A percentile compares a stretch with the other conserved stretches of the same genome.
phyloP scores from a whole-genome alignment of 1,284 basidiomycete species.

The Trametes polyzona region DNA sequence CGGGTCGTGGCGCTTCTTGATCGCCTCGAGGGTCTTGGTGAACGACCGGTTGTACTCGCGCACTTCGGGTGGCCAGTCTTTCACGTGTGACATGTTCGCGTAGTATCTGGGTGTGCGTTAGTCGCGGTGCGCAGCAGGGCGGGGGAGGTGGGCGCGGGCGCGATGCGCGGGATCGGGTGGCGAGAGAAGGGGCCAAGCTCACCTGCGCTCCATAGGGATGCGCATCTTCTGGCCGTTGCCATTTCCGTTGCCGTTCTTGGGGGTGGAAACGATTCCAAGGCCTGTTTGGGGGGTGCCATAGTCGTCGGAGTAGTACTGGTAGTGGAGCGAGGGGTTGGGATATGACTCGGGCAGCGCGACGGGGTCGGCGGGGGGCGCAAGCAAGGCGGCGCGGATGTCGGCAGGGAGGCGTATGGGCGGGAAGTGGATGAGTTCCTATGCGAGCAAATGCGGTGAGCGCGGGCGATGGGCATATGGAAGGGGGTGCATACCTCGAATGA shows the following conservation, averaged over 20 bases:
- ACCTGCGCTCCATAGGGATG: conserved; percentile 78
- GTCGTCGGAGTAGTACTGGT: conserved; percentile 41
- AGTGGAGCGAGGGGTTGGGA: conserved; percentile 69
- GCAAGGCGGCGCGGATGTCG: conserved; percentile 71
- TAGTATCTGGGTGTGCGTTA: conserved; percentile 69
- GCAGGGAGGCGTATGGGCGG: conserved; percentile 74
- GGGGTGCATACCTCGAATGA: conserved; percentile 83
- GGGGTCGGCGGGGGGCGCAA: conserved; percentile 50
- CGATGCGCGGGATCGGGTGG: conserved; percentile 9
- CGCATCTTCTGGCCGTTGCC: conserved; percentile 65
- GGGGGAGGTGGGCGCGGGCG: conserved; percentile 5
- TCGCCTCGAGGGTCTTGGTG: conserved; percentile 85
- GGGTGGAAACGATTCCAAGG: conserved; percentile 24
- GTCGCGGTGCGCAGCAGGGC: not conserved
- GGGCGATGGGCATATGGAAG: conserved; percentile 1
- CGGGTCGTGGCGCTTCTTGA: conserved; percentile 96
- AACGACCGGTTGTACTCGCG: conserved; percentile 94
- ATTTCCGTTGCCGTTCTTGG: conserved; percentile 34
- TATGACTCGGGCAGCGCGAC: conserved; percentile 62
- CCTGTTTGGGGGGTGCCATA: conserved; percentile 33
- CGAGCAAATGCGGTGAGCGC: not conserved
- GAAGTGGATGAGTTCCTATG: conserved; percentile 86
- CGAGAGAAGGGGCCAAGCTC: conserved; percentile 16
- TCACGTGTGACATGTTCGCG: conserved; percentile 62
- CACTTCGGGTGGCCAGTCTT: conserved; percentile 91